These are phyloP conservation scores for Colletotrichum simmondsii DNA, from an alignment of 2,329 filamentous ascomycete species.

Conservation along the genomic window DNA sequence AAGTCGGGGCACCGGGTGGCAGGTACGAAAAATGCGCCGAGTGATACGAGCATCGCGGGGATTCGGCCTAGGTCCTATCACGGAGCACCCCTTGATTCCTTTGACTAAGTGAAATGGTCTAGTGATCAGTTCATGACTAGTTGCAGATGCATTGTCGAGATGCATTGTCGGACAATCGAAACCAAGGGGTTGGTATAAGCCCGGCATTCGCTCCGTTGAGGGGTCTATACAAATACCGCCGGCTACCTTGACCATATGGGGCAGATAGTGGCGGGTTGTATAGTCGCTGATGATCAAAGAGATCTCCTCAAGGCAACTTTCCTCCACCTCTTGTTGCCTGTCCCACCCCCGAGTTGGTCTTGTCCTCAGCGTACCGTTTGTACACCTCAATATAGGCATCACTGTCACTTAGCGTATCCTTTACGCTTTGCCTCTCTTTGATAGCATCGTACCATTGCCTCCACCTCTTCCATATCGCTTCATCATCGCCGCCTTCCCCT, in stretches of 20 bases:
- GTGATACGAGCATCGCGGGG: not conserved
- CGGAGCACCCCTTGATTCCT: not conserved
- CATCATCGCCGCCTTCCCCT: conserved; percentile 53
- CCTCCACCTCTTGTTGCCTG: conserved; percentile 72
- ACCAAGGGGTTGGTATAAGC: not conserved
- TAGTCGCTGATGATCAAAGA: not conserved
- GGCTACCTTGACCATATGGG: not conserved
- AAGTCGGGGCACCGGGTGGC: too few relatives aligned
- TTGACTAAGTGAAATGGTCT: too few relatives aligned
- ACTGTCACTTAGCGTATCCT: conserved; percentile 74
- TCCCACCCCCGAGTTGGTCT: conserved; percentile 69
- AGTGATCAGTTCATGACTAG: not conserved
- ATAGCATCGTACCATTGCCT: conserved; percentile 71
- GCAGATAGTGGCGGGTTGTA: not conserved
- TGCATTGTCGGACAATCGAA: not conserved
- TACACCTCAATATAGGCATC: conserved; percentile 77
- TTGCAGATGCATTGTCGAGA: not conserved
- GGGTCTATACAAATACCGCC: not conserved
- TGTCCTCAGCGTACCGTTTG: conserved; percentile 73
- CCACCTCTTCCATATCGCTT: conserved; percentile 72
- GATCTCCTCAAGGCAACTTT: conserved; percentile 62
- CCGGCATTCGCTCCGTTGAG: not conserved
- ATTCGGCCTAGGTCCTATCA: not conserved
- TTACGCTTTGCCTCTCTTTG: conserved; percentile 68
- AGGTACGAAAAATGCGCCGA: too few relatives aligned